phyloP scores from a whole-genome alignment of 2,329 filamentous ascomycete species.

The Keithomyces neogunnii region DNA sequence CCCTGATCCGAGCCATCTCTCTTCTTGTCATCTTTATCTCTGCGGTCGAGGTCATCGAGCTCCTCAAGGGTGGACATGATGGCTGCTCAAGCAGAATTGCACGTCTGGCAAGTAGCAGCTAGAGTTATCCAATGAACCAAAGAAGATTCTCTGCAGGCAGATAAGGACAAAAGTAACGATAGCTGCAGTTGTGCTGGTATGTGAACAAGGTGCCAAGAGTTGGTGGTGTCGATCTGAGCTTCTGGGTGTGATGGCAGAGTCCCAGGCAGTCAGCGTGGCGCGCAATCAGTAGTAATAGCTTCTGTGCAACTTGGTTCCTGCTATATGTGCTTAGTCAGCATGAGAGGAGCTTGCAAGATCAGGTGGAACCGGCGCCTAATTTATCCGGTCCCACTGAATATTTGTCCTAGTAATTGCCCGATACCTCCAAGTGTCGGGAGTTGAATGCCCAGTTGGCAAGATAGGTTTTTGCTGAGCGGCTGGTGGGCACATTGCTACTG shows the following conservation, averaged over 20 bases:
- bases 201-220: background rate
- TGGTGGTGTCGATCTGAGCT: background rate
- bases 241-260: background rate
- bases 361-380: background rate
- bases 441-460: too few relatives aligned
- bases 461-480: background rate
- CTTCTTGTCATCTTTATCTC: constrained; percentile 63
- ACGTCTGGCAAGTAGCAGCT: background rate
- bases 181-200: background rate
- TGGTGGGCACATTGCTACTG: background rate
- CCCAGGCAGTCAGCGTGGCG: constrained; percentile 15
- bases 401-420: background rate
- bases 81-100: background rate
- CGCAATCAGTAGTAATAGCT: constrained; percentile 9
- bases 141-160: background rate
- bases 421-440: background rate
- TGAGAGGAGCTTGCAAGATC: background rate
- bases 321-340: background rate
- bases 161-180: background rate
- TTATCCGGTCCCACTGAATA: background rate
- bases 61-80: constrained; percentile 87
- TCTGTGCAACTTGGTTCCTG: background rate
- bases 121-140: background rate
- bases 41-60: constrained; percentile 79
- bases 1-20: constrained; percentile 26